Evolutionary conservation across 2,329 filamentous ascomycete species (phyloP), one percentile per base, ranked within the genome.

Genomic region (Zelopaecilomyces penicillatus): DNA sequence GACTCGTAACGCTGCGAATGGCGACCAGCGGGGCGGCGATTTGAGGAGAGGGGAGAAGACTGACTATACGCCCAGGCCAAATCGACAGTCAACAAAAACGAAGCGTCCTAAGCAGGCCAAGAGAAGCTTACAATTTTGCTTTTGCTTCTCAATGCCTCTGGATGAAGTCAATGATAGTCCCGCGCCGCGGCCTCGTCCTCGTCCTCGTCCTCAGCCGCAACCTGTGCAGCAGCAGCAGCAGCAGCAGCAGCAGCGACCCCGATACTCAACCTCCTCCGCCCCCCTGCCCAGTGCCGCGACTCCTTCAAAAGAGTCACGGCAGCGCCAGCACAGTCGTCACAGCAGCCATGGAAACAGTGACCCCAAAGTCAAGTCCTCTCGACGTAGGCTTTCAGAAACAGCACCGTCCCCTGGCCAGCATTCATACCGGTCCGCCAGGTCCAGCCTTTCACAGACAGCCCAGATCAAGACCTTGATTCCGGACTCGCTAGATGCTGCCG

Each of bases 401-500:
- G 48, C 50, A 34, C 50, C 58, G 5, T 63, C 60, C 10, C 57
- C 58, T 1, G 52, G 50, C 37, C 52, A 54, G 19, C 54, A 53
- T 1, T 58, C 64, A 1, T 56, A 54, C 12, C 59, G 52, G 2
- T 55, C 64, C 2, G 55, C 54, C 26, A 59, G 57, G 30, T 65
- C 66, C 7, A 55, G 51, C 4, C 45, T 54, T 12, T 65, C 64
- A 2, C 55, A 62, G 30, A 59, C 58, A 0, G 61, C 53, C 0
- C 56, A 52, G 12, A 47, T 62, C 44, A 65, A 65, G 42, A 52
- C 61, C 4, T 74, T 88, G 48, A 89, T 96, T 36, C 88, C 87
- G 0, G 62, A 74, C 6, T 66, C 73, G 2, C 70, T 87, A 4
- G 75, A 82, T 2, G 81, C 86, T 1, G 70, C 83, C 53, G 85